phyloP scores from a whole-genome alignment of 257 asterid species.

The Craterostigma plantagineum region DNA sequence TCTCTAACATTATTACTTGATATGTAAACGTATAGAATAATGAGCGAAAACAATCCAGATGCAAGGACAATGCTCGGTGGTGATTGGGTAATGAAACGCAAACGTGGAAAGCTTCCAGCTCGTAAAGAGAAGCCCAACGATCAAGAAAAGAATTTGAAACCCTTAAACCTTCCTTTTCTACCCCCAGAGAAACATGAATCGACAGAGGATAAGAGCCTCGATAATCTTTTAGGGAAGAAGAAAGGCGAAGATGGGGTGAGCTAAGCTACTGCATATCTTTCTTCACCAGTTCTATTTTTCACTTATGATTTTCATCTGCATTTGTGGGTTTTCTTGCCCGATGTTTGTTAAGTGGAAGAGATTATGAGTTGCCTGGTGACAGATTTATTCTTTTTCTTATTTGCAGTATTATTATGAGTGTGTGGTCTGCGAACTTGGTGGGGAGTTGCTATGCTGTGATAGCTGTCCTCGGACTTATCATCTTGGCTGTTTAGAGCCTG shows the following conservation, averaged over 20 bases:
- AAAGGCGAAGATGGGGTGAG: slow-evolving; percentile 66
- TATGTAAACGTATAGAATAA: slow-evolving; percentile 7
- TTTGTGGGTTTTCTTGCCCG: slow-evolving; percentile 1
- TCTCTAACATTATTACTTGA: background rate
- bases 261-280: slow-evolving; percentile 2
- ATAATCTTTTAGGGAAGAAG: slow-evolving; percentile 22
- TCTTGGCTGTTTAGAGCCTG: slow-evolving; percentile 8
- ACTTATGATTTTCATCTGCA: background rate
- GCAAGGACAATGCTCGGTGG: slow-evolving; percentile 23
- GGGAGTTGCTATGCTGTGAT: slow-evolving; percentile 7
- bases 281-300: slow-evolving; percentile 4
- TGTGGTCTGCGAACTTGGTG: slow-evolving; percentile 11
- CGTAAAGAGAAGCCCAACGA: slow-evolving; percentile 19
- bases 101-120: slow-evolving; percentile 34
- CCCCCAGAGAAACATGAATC: slow-evolving; percentile 13
- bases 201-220: slow-evolving; percentile 13
- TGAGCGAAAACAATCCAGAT: slow-evolving; percentile 28
- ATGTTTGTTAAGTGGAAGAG: no score
- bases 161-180: slow-evolving; percentile 14
- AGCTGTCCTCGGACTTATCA: slow-evolving; percentile 7
- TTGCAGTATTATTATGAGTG: slow-evolving; percentile 13
- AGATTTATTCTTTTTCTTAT: background rate
- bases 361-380: no score
- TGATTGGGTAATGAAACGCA: slow-evolving; percentile 46
- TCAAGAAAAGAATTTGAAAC: slow-evolving; percentile 16